Base-by-base conservation (phyloP, 441 rosid species). In the Syzygium syzygioides region DNA sequence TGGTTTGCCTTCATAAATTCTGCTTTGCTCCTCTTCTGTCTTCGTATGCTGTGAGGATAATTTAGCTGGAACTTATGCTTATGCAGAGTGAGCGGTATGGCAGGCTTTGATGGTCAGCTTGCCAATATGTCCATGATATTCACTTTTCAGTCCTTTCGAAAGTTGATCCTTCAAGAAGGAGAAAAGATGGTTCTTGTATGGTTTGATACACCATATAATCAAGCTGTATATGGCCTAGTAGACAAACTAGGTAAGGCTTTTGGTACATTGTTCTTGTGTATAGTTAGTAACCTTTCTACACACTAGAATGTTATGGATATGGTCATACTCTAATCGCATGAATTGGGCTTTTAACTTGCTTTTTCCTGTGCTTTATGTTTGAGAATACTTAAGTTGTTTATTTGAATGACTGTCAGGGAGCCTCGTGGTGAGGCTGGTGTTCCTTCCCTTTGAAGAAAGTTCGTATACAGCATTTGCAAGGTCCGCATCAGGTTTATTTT, bases 391-490 rank as follows among this genome's bases (percentile, higher is more conserved):
- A 79, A 87, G 86, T 86, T 34, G 86, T 76, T 88, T 68, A 13
- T 71, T 87, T 88, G 88, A 23, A 90, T 85, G 83, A 71, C 55
- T 57, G 64, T 85, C 95, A 98, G 99, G 98, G 91, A 96, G 99
- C 94, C 92, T 96, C 90, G 99, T 98, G 86, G 99, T 97, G 90
- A 94, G 99, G 90, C 66, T 98, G 95, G 96, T 98, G 90, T 95
- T 97, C 94, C 96, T 97, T 90, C 99, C 99, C 20, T 96, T 97
- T 79, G 99, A 98, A 94, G 99, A 98, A 93, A 98, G 99, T 93
- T 94, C 99, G 79, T 95, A 94, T 92, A 92, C 96, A 89, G 96
- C 96, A 89, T 98, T 96, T 95, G 99, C 99, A 95, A 96, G 98
- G 98, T 96, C 94, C 88, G 97, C 98, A 88, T 94, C 99, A 97